A percentile compares a stretch with the other conserved stretches of the same genome.
Conservation (phyloP, 352 stramenopile genomes). For the Globisporangium ultimum region DNA sequence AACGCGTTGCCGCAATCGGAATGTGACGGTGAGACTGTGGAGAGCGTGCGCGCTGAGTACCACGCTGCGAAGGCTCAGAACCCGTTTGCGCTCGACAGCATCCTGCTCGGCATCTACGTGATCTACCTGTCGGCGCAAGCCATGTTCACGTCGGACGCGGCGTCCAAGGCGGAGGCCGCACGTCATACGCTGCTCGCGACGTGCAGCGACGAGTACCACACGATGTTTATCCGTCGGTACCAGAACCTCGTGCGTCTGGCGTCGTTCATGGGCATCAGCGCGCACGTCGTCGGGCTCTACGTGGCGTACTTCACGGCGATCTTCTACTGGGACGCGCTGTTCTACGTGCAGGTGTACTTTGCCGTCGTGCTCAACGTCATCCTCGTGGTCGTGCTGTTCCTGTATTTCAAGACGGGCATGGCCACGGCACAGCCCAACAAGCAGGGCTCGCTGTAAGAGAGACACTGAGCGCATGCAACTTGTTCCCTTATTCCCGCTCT, state of each 20-base stretch:
- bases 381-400: conserved; percentile 40
- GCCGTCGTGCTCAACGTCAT: conserved; percentile 63
- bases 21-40: conserved; percentile 76
- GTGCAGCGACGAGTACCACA: conserved; percentile 62
- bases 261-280: conserved; percentile 81
- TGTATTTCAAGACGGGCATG: conserved; percentile 73
- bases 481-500: background rate
- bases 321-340: conserved; percentile 71
- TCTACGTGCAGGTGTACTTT: conserved; percentile 79
- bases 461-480: background rate
- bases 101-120: conserved; percentile 75
- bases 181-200: conserved; percentile 55
- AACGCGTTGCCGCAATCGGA: conserved; percentile 76
- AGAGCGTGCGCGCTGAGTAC: conserved; percentile 73
- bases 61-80: conserved; percentile 58
- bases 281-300: conserved; percentile 71
- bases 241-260: conserved; percentile 56
- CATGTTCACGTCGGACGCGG: conserved; percentile 63
- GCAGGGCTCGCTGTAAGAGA: conserved; percentile 27
- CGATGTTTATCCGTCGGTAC: conserved; percentile 57
- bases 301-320: conserved; percentile 65
- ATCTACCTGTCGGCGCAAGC: conserved; percentile 68
- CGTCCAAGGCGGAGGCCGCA: conserved; percentile 51
- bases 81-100: conserved; percentile 55
- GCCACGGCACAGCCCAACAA: conserved; percentile 38